Evolutionary conservation across 306 rosid species (phyloP), one percentile per base, ranked within the genome.

Genomic region (Inga laurina): DNA sequence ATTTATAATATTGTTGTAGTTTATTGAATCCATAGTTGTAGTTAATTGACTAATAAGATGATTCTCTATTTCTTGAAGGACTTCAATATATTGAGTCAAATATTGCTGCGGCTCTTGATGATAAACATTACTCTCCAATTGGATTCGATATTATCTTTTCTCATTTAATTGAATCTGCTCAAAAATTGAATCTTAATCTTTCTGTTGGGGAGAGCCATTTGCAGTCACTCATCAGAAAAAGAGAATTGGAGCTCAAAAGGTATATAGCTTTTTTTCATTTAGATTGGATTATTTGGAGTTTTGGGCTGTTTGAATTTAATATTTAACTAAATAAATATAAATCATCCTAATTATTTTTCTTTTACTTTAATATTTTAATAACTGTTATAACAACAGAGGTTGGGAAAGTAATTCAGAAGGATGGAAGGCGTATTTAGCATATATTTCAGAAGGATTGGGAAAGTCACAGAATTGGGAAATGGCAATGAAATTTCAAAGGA

Each of bases 241-340:
- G 71, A 65, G 71, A 65, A 65, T 6, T 32, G n/a, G 71, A 65
- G n/a, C 89, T 95, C 39, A 82, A 77, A 57, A 91, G 94, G 97
- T 92, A 48, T 39, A 39, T 39, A 6, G 43, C 43, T 39, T 39
- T 39, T 39, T 39, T 6, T 11, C 14, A 11, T 10, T 46, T 46
- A 46, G 51, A 46, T 46, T 46, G 51, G 12, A 46, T 44, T 10
- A 39, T 39, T 39, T 39, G 43, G 43, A 39, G 43, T 39, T 39
- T 39, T 44, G 48, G 46, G 12, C 10, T 10, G 48, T 44, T 44
- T 44, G 12, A 44, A 44, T 44, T 44, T 10, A 44, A 44, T 44
- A 44, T 44, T 44, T 44, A 44, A 46, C 13, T 2, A 14, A 15
- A 49, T 4, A 49, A 49, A 15, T 49, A 49, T 14, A 15, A 49